These are phyloP conservation scores for Hansenula lynferdii DNA, from an alignment of 1,139 yeast species.

Conservation along the genomic window DNA sequence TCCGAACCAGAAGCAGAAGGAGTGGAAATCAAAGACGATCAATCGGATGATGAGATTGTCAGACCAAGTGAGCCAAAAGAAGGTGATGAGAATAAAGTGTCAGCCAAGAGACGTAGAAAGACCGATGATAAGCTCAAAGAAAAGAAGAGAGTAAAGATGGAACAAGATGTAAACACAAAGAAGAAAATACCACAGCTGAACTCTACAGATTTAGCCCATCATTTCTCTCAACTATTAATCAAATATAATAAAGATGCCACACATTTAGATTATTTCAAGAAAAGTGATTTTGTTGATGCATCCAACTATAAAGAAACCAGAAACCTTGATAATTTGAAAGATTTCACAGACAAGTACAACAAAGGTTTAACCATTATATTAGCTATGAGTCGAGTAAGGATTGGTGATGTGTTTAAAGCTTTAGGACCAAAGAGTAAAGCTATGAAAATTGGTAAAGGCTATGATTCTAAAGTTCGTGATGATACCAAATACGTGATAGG, in stretches of 20 bases:
- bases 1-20: constrained; percentile 20
- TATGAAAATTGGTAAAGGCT: constrained; percentile 22
- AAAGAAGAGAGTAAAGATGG: constrained; percentile 21
- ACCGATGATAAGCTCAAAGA: constrained; percentile 22
- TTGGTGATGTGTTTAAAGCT: constrained; percentile 21
- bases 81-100: background rate
- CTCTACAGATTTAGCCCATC: constrained; percentile 17
- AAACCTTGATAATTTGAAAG: constrained; percentile 20
- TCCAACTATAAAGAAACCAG: constrained; percentile 22
- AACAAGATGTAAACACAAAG: constrained; percentile 18
- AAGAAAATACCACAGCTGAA: constrained; percentile 11
- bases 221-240: constrained; percentile 19
- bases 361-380: constrained; percentile 21
- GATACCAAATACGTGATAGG: constrained; percentile 23
- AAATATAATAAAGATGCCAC: constrained; percentile 18
- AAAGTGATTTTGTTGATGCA: constrained; percentile 23
- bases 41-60: constrained; percentile 15
- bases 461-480: constrained; percentile 19
- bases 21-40: constrained; percentile 21
- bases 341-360: constrained; percentile 22
- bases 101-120: constrained; percentile 19
- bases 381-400: constrained; percentile 19
- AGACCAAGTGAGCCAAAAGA: background rate
- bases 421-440: constrained; percentile 22
- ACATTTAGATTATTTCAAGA: constrained; percentile 23